phyloP scores from a whole-genome alignment of 441 rosid species.

The Pelargonium fulgidum region DNA sequence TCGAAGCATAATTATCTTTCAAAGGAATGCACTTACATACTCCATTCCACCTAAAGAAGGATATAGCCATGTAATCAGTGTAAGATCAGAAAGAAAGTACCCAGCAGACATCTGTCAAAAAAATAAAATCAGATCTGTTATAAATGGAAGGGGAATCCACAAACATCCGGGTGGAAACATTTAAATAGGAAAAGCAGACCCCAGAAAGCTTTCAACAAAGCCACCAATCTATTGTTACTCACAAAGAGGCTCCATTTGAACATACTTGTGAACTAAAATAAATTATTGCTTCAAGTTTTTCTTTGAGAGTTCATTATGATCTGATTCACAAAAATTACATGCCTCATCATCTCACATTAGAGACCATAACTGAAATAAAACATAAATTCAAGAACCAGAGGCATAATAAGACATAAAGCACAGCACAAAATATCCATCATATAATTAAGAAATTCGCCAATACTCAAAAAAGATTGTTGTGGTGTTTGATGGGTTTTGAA shows the following conservation, averaged over 20 bases:
- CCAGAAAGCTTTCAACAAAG: neutral
- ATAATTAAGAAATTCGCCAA: neutral
- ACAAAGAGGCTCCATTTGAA: neutral
- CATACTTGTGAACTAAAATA: neutral
- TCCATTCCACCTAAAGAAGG: constrained; percentile 67
- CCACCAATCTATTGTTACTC: neutral
- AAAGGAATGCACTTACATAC: constrained; percentile 41
- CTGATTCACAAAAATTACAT: neutral
- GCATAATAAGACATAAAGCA: neutral
- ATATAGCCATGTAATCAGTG: constrained; percentile 55
- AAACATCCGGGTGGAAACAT: neutral
- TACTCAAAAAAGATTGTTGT: neutral
- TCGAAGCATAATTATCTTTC: neutral
- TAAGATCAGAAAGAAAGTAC: constrained; percentile 54
- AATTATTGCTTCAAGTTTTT: neutral
- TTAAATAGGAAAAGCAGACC: neutral
- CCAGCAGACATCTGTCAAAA: constrained; percentile 59
- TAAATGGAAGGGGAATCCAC: neutral
- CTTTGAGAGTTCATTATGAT: neutral
- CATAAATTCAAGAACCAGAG: neutral
- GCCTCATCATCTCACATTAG: neutral
- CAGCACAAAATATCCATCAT: neutral
- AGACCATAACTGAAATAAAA: constrained; percentile 5
- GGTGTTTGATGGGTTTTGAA: neutral
- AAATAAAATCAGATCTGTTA: constrained; percentile 1